Conservation (phyloP, 441 rosid genomes). For the Jatropha podagrica region DNA sequence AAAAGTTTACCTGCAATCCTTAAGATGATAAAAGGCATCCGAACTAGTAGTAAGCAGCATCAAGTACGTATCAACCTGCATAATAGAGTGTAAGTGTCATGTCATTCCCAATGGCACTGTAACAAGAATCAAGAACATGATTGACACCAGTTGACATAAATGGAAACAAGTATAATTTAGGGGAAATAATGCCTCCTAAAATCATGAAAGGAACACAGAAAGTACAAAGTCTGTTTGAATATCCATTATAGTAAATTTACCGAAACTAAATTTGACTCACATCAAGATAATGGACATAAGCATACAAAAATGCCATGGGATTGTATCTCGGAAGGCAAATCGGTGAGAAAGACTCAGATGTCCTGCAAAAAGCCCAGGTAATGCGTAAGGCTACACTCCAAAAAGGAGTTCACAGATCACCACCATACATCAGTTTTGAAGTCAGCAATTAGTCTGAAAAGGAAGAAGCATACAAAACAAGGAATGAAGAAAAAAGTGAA, state of each 20-base stretch:
- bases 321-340: constrained; percentile 98
- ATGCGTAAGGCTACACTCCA: constrained; percentile 20
- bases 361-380: constrained; percentile 54
- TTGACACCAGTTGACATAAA: background rate
- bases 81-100: constrained; percentile 23
- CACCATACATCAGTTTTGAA: background rate
- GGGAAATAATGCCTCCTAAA: background rate
- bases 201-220: background rate
- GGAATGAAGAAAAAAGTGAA: background rate
- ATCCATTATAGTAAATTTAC: constrained; percentile 5
- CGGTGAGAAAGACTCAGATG: constrained; percentile 96
- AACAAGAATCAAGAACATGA: constrained; percentile 17
- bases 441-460: background rate
- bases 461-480: background rate
- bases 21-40: constrained; percentile 96
- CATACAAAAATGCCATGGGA: constrained; percentile 89
- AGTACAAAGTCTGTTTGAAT: background rate
- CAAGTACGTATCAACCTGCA: constrained; percentile 85
- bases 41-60: constrained; percentile 94
- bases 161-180: background rate
- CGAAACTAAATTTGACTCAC: constrained; percentile 54
- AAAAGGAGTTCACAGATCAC: constrained; percentile 5
- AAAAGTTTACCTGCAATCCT: constrained; percentile 82
- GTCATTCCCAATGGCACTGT: constrained; percentile 16
- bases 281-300: constrained; percentile 91